Base-by-base conservation (phyloP, 495 filamentous ascomycete genomes). In the Zalerion maritima region DNA sequence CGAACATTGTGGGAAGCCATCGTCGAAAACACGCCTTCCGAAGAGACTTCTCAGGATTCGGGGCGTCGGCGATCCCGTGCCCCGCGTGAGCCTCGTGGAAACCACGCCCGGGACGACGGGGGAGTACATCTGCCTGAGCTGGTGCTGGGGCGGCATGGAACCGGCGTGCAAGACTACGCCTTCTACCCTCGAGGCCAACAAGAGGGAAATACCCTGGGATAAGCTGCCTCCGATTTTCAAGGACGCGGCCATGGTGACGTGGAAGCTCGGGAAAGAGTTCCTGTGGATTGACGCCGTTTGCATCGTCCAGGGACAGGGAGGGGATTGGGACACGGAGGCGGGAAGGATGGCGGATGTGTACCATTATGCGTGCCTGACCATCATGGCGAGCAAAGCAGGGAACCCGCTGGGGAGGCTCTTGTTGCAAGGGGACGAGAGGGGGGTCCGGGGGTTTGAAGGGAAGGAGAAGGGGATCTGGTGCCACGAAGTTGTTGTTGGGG, bases 271-370 rank as follows among this genome's bases (percentile, higher is more conserved):
- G 2, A 35, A 37, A 15, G 30, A 18, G 13, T 42, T 37, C 21
- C 35, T 42, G 18, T 42, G 39, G 39, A 21, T 38, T 4, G 39
- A 42, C 24, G 39, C 39, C 2, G 19, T 42, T 3, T 42, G 39
- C 14, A 42, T 42, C 9, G 24, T 42, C 2, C 39, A 42, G 18
- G 35, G 34, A 6, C 31, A 38, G 13, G 13, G 15, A 8, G 14
- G 32, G 2, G 39, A 42, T 18, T 42, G 35, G 39, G 35, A 34
- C 11, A 37, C 25, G 20, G 39, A 38, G 9, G 28, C 30, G 2
- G 16, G 32, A 17, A 23, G 14, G 18, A 38, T 42, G 31, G 29
- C 24, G 13, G 7, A 26, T 5, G 29, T 42, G n/a, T 42, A 30
- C 39, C 27, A 27, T 11, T 33, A 26, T 16, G 31, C 39, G 5